These are phyloP conservation scores for Psilocybe sp. DNA, from an alignment of 768 basidiomycete genomes.

Conservation along the genomic window DNA sequence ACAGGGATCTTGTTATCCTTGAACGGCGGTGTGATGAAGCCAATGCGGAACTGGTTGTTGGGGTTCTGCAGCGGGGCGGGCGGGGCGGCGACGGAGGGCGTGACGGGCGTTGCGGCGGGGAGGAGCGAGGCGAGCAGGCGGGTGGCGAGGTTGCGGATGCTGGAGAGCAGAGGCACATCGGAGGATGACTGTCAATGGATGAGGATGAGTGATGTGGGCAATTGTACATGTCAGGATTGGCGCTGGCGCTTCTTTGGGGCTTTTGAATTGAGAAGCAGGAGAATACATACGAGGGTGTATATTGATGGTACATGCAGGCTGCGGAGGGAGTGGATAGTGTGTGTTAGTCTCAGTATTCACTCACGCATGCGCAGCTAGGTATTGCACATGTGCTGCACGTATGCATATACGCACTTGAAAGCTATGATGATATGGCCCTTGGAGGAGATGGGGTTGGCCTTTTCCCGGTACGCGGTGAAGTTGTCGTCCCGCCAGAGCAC, in stretches of 20 bases:
- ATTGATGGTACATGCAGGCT: constrained; percentile 80
- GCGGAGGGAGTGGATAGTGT: constrained; percentile 5
- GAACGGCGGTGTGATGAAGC: constrained; percentile 79
- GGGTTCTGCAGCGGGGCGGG: constrained; percentile 27
- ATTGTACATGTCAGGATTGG: constrained; percentile 1
- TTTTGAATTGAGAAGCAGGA: no score
- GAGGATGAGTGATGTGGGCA: constrained; percentile 4
- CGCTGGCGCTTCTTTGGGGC: background rate
- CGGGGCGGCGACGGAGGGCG: constrained; percentile 30
- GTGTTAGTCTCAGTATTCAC: no score
- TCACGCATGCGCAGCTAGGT: no score
- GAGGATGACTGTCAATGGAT: constrained; percentile 54
- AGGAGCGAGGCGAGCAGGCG: constrained; percentile 52
- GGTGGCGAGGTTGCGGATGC: constrained; percentile 54
- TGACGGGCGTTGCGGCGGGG: constrained; percentile 33
- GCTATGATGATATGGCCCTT: constrained; percentile 70
- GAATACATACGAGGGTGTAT: constrained; percentile 61
- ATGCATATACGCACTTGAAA: constrained; percentile 60
- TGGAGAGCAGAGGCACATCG: constrained; percentile 70
- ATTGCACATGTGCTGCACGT: no score
- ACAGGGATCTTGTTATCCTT: constrained; percentile 77
- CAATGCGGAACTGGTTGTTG: constrained; percentile 52
- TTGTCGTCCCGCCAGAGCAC: constrained; percentile 76
- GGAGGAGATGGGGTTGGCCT: constrained; percentile 66
- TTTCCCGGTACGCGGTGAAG: constrained; percentile 73